These are phyloP conservation scores for Cydonia oblonga DNA, from an alignment of 331 rosid species.

Conservation along the genomic window DNA sequence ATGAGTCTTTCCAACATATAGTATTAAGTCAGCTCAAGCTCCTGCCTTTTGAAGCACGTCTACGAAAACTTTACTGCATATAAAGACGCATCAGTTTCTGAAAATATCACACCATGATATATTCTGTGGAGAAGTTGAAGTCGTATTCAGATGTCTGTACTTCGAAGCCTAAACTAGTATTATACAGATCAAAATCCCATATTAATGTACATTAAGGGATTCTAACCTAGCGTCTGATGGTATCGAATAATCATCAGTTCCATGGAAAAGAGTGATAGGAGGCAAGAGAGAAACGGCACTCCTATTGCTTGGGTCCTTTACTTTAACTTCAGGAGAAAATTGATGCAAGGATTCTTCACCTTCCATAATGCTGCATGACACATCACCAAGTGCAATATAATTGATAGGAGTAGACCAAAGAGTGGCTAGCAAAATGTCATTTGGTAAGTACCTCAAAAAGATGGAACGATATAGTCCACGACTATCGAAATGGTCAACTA, in stretches of 20 bases:
- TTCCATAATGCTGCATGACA: slow-evolving; percentile 74
- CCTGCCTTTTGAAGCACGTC: slow-evolving; percentile 57
- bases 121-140: background rate
- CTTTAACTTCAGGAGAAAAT: slow-evolving; percentile 67
- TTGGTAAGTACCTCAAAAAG: slow-evolving; percentile 57
- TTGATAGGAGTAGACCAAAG: background rate
- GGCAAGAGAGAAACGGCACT: slow-evolving; percentile 51
- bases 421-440: slow-evolving; percentile 5
- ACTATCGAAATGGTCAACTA: slow-evolving; percentile 70
- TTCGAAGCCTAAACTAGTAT: background rate
- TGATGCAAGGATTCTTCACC: slow-evolving; percentile 57
- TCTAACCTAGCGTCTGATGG: slow-evolving; percentile 78
- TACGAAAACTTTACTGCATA: slow-evolving; percentile 55
- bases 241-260: slow-evolving; percentile 77
- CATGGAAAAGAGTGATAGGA: slow-evolving; percentile 64
- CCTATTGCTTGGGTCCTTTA: slow-evolving; percentile 48
- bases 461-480: slow-evolving; percentile 81
- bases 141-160: background rate
- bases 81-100: slow-evolving; percentile 7
- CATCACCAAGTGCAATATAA: background rate
- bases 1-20: slow-evolving; percentile 83
- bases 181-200: background rate
- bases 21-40: slow-evolving; percentile 49
- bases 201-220: background rate
- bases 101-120: background rate